phyloP scores from a whole-genome alignment of 176 grass and related monocot species.

The Lolium multiflorum region DNA sequence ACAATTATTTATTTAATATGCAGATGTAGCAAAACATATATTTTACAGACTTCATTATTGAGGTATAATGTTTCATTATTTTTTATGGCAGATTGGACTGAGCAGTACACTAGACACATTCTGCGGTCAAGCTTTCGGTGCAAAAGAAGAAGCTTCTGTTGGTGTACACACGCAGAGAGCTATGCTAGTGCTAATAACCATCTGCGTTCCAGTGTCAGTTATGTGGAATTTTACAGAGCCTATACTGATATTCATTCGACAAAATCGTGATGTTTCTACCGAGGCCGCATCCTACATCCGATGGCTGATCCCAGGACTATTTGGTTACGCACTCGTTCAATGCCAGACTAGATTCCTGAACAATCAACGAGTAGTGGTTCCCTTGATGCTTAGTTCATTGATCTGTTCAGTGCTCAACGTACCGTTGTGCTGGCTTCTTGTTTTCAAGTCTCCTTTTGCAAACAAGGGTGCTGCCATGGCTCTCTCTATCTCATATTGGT shows the following conservation, averaged over 20 bases:
- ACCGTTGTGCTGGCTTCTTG: slow-evolving; percentile 60
- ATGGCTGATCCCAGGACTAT: slow-evolving; percentile 65
- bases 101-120: slow-evolving; percentile 60
- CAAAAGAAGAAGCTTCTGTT: slow-evolving; percentile 56
- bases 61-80: not conserved
- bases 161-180: slow-evolving; percentile 65
- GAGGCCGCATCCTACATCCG: slow-evolving; percentile 53
- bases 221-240: slow-evolving; percentile 50
- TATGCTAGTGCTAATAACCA: slow-evolving; percentile 42
- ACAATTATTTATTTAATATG: not conserved
- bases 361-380: slow-evolving; percentile 57
- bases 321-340: slow-evolving; percentile 61
- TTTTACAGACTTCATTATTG: not conserved
- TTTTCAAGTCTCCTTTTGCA: slow-evolving; percentile 44
- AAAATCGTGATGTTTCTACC: slow-evolving; percentile 61
- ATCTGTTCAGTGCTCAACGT: slow-evolving; percentile 50
- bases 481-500: slow-evolving; percentile 54
- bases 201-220: slow-evolving; percentile 50
- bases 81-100: slow-evolving; percentile 54
- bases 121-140: slow-evolving; percentile 65
- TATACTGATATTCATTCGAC: slow-evolving; percentile 51
- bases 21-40: not conserved
- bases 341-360: slow-evolving; percentile 68
- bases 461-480: slow-evolving; percentile 65
- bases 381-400: slow-evolving; percentile 60